A percentile compares a stretch with the other conserved stretches of the same genome.
Conservation (phyloP, 495 filamentous ascomycete genomes). For the Letharia columbiana region DNA sequence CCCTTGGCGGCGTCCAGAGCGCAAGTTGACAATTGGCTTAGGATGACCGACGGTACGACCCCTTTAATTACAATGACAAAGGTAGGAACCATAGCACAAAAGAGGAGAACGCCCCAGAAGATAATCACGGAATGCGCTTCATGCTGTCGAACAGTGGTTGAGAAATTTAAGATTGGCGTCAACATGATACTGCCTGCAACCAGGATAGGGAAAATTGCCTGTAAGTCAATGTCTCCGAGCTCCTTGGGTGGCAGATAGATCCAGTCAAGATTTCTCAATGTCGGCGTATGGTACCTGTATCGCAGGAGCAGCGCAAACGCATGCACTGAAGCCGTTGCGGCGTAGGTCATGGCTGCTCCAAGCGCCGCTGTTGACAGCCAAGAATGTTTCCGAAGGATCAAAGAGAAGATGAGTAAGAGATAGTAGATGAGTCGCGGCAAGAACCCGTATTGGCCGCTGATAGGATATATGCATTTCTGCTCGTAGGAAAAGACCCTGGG, state of each 20-base stretch:
- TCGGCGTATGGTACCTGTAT: neutral
- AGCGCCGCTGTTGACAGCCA: conserved; percentile 8
- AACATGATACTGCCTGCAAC: conserved; percentile 6
- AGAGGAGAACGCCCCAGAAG: conserved; percentile 19
- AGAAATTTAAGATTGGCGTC: conserved; percentile 6
- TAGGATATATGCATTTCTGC: conserved; percentile 28
- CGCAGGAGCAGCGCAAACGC: conserved; percentile 7
- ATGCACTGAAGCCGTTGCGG: conserved; percentile 2
- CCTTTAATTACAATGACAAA: conserved; percentile 7
- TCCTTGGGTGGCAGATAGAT: neutral
- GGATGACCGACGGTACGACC: neutral
- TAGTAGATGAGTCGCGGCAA: conserved; percentile 6
- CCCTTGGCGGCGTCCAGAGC: neutral
- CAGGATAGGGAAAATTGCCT: neutral
- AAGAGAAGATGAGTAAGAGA: conserved; percentile 3
- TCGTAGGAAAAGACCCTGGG: conserved; percentile 21
- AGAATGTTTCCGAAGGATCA: conserved; percentile 1
- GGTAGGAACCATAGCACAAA: conserved; percentile 24
- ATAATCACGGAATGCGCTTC: conserved; percentile 14
- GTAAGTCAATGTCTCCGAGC: neutral
- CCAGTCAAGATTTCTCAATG: neutral
- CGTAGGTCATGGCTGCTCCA: conserved; percentile 9
- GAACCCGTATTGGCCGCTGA: conserved; percentile 17
- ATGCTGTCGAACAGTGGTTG: neutral
- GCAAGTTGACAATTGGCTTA: neutral